Evolutionary conservation across 768 basidiomycete species (phyloP).

Genomic region (Macrolepiota dolichaula): DNA sequence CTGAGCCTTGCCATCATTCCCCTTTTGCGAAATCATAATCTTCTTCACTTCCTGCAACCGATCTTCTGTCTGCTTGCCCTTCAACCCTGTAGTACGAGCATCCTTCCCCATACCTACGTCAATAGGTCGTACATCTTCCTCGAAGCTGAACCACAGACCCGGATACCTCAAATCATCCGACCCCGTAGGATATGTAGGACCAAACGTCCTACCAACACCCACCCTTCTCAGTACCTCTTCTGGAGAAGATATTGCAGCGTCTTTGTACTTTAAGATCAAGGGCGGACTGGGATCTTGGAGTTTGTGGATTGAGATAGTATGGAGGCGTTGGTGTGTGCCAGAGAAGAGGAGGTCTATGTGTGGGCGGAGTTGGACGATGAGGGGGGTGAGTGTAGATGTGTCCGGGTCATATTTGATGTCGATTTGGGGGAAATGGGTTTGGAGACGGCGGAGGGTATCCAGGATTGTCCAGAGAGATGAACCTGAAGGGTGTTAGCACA

Average conservation of each 20-base stretch:
- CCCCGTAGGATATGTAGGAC: slow-evolving; percentile 70
- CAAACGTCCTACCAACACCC: slow-evolving; percentile 69
- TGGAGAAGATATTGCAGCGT: slow-evolving; percentile 55
- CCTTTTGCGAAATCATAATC: slow-evolving; percentile 71
- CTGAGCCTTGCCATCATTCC: slow-evolving; percentile 44
- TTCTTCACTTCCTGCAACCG: slow-evolving; percentile 74
- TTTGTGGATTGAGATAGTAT: slow-evolving; percentile 70
- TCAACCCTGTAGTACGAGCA: slow-evolving; percentile 23
- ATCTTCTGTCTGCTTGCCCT: slow-evolving; percentile 53
- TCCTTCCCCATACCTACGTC: slow-evolving; percentile 33
- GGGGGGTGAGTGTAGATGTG: slow-evolving; percentile 62
- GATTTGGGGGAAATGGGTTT: slow-evolving; percentile 73
- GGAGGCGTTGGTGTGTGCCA: slow-evolving; percentile 71
- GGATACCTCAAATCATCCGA: slow-evolving; percentile 73
- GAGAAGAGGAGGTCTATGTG: slow-evolving; percentile 87
- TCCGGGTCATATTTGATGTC: slow-evolving; percentile 83
- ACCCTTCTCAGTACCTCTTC: slow-evolving; percentile 60
- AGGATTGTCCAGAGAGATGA: slow-evolving; percentile 77
- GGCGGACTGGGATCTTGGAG: slow-evolving; percentile 67
- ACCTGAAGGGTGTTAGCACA: slow-evolving; percentile 37
- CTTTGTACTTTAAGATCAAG: slow-evolving; percentile 66
- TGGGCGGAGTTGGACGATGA: slow-evolving; percentile 75
- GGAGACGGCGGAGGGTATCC: slow-evolving; percentile 60
- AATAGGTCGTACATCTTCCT: slow-evolving; percentile 54
- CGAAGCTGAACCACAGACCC: slow-evolving; percentile 81